Percentiles rank a stretch among this genome's conserved stretches.
These are phyloP conservation scores for Suillus spraguei DNA, from an alignment of 768 basidiomycete genomes.

Conservation along the genomic window DNA sequence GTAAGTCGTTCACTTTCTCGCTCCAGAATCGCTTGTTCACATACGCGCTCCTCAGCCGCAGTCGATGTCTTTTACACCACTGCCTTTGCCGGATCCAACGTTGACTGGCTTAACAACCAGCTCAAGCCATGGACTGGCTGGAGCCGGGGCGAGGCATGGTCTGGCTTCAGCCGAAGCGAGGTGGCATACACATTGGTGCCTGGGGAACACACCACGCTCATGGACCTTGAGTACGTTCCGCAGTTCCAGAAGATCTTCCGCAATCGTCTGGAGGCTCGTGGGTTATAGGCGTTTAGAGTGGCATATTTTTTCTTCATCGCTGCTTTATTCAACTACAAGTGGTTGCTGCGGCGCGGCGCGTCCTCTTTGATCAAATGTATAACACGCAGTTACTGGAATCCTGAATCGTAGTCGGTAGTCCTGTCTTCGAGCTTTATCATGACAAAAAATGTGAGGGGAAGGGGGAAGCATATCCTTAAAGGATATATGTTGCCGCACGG, in stretches of 20 bases:
- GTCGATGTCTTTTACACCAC: slow-evolving; percentile 31
- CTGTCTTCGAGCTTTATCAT: too few species aligned
- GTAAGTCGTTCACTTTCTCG: slow-evolving; percentile 18
- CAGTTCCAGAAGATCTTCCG: slow-evolving; percentile 33
- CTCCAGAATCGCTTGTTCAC: neutral
- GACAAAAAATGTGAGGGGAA: too few species aligned
- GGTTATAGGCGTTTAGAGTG: slow-evolving; percentile 15
- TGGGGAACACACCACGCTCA: slow-evolving; percentile 31
- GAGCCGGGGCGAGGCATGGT: neutral
- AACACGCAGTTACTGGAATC: too few species aligned
- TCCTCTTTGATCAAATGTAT: too few species aligned
- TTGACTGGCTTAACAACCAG: slow-evolving; percentile 29
- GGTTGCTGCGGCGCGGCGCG: too few species aligned
- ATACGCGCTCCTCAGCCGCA: slow-evolving; percentile 16
- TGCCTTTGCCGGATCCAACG: slow-evolving; percentile 26
- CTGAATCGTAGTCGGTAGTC: too few species aligned
- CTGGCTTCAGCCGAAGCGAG: neutral
- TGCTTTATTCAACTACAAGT: neutral
- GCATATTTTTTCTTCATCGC: neutral
- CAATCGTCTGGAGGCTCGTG: slow-evolving; percentile 24
- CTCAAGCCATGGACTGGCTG: slow-evolving; percentile 26
- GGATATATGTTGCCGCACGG: too few species aligned
- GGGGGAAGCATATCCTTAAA: too few species aligned
- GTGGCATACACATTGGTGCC: slow-evolving; percentile 27
- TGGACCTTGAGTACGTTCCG: slow-evolving; percentile 33